Evolutionary conservation across 257 asterid species (phyloP), one percentile per base, ranked within the genome.

Genomic region (Rehmannia glutinosa): DNA sequence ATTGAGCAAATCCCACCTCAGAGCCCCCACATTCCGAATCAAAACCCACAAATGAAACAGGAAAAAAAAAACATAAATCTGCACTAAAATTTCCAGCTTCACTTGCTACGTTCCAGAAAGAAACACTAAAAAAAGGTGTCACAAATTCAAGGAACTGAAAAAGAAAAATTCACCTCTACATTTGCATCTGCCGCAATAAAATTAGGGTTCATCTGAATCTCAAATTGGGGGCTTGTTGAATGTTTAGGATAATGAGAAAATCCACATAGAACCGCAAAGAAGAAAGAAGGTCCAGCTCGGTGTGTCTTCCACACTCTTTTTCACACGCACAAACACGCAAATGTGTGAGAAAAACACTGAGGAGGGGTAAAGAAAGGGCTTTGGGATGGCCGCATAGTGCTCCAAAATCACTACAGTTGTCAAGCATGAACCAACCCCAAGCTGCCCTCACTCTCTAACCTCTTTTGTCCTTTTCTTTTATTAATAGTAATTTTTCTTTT

Each of bases 141-240:
- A 45, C 16, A 17, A 66, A 71, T 30, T 11, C 39, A 23, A 63
- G 20, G 19, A 52, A 67, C 27, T 19, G 53, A 25, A 28, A 2
- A 28, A 45, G 28, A 13, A 45, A 32, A 42, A 62, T 10, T 70
- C 64, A 68, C 79, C 81, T 71, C 79, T 32, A 41, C 84, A 76
- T 80, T 80, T 60, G 63, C 72, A 64, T 64, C 69, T 12, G 64
- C 60, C 25, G 69, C 59, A 13, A 13, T 1, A 3, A 58, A 74
- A 71, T 60, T 81, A 71, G 82, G 81, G 86, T 77, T 80, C 75
- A 30, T 59, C 70, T 17, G 58, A 73, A 66, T 67, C 78, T 63
- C 20, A 15, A 52, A 50, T 57, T 21, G 27, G 62, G 71, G 43
- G 46, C 9, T 33, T 8, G 43, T 8, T 20, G 53, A 30, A 15